Evolutionary conservation across 2,329 filamentous ascomycete genomes (phyloP), one percentile per base, ranked within the genome.

Genomic region (Cladophialophora exuberans): DNA sequence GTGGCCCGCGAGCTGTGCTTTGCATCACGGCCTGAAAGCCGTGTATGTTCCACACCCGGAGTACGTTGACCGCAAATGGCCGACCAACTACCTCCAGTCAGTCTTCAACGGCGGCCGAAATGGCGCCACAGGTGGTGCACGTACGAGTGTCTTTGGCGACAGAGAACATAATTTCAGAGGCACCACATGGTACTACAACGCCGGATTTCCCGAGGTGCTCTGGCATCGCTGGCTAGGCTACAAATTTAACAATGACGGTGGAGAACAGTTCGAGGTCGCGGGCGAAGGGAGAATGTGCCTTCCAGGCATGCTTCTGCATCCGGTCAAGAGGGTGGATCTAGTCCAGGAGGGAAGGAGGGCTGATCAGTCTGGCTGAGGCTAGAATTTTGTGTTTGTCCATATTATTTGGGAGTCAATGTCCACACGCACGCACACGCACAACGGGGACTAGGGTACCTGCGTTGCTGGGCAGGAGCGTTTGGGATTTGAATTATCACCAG

Each of bases 1-100:
- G 92, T 97, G 90, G 90, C 90, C 92, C 0, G 87, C 87, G 1
- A 94, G 89, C 0, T 85, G 89, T 1, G 89, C 92, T 1, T 80
- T 97, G 7, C 92, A 97, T 57, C 92, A 97, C 69, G 93, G 93
- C 9, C 86, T 89, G 74, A 97, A 97, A 76, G 91, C 90, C 31
- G 91, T 97, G 11, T 96, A 88, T 62, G 90, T 86, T 2, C 93
- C 93, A 1, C 93, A 97, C 66, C 90, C 92, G 1, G 81, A 96
- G 52, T 97, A 88, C 69, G 83, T 93, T 13, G 92, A 96, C 72
- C 86, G 92, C 52, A 82, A 84, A 65, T 97, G 93, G 93, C 91
- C 91, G 0, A 81, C 83, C 2, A 81, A 84, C 48, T 91, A 91
- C 67, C 82, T 94, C 57, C 87, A 90, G 30, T 81, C 82, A 30